These are phyloP conservation scores for Coprinopsis marcescibilis DNA, from an alignment of 768 basidiomycete species.

Conservation along the genomic window DNA sequence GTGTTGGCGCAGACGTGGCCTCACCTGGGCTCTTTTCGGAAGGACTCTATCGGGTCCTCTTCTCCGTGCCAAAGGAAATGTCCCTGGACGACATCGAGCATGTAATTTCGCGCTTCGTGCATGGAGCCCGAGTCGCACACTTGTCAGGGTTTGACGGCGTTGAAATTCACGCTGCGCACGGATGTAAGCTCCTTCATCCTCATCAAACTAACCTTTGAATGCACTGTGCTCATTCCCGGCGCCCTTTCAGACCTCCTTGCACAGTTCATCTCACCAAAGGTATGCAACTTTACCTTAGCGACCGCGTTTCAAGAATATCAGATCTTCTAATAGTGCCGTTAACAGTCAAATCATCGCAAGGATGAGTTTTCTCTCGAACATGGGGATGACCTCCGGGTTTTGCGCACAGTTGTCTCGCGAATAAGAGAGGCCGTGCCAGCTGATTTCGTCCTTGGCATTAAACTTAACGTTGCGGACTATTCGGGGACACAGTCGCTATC, in stretches of 20 bases:
- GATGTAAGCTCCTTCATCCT: conserved; percentile 49
- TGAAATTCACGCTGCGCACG: conserved; percentile 81
- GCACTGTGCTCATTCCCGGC: too few species aligned
- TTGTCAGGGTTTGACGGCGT: conserved; percentile 80
- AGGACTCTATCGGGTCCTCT: conserved; percentile 42
- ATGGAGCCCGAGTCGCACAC: conserved; percentile 59
- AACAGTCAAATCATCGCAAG: conserved; percentile 38
- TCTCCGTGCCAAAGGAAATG: conserved; percentile 63
- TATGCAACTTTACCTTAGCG: conserved; percentile 19
- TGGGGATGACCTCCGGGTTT: conserved; percentile 46
- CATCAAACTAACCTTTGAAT: too few species aligned
- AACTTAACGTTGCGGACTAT: conserved; percentile 79
- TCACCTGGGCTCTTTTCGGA: conserved; percentile 23
- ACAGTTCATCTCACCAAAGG: conserved; percentile 74
- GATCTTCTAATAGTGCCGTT: background rate
- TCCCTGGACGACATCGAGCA: conserved; percentile 50
- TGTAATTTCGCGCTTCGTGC: conserved; percentile 57
- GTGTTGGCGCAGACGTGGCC: conserved; percentile 30
- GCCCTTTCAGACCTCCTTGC: conserved; percentile 59
- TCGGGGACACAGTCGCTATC: conserved; percentile 21
- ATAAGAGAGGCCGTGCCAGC: conserved; percentile 51
- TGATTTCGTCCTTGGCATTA: conserved; percentile 70
- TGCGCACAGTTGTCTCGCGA: conserved; percentile 46
- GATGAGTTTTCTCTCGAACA: conserved; percentile 52
- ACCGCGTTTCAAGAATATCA: too few species aligned